Evolutionary conservation across 805 yeast genomes (phyloP).

Genomic region (Cyberlindnera lachancei): DNA sequence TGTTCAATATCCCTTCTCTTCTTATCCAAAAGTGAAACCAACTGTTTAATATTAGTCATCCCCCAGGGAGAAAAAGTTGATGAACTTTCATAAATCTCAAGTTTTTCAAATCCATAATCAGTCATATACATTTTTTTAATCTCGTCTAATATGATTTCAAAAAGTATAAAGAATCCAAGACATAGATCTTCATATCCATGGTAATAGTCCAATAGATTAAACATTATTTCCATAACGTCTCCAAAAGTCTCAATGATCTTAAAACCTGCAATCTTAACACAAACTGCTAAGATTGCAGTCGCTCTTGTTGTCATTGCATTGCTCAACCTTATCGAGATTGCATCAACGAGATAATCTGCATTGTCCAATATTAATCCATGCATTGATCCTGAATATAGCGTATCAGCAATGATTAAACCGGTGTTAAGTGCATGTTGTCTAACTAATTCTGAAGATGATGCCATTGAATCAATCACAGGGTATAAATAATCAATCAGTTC

Average conservation of each 20-base stretch:
- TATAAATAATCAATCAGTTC: slow-evolving; percentile 67
- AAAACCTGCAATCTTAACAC: slow-evolving; percentile 65
- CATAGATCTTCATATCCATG: slow-evolving; percentile 74
- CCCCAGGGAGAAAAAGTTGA: slow-evolving; percentile 32
- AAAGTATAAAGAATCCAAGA: slow-evolving; percentile 66
- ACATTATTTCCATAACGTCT: slow-evolving; percentile 69
- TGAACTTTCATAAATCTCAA: slow-evolving; percentile 19
- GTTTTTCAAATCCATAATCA: slow-evolving; percentile 15
- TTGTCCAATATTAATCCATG: slow-evolving; percentile 52
- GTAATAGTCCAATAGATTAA: slow-evolving; percentile 71
- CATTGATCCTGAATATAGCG: slow-evolving; percentile 51
- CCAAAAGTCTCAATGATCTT: slow-evolving; percentile 54
- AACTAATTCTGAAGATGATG: slow-evolving; percentile 40
- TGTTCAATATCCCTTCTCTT: slow-evolving; percentile 21
- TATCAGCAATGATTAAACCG: slow-evolving; percentile 39
- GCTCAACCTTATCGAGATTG: slow-evolving; percentile 63
- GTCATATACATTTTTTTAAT: slow-evolving; percentile 31
- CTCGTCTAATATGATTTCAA: slow-evolving; percentile 51
- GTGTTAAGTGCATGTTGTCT: slow-evolving; percentile 48
- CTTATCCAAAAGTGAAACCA: slow-evolving; percentile 36
- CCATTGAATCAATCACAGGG: slow-evolving; percentile 66
- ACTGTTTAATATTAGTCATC: slow-evolving; percentile 34
- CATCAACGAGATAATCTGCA: slow-evolving; percentile 74
- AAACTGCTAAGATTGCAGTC: slow-evolving; percentile 59
- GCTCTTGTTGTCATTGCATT: slow-evolving; percentile 70